Percentiles rank a stretch among this genome's conserved stretches.
These are phyloP conservation scores for Metarhizium rileyi DNA, from an alignment of 2,329 filamentous ascomycete species.

Conservation along the genomic window DNA sequence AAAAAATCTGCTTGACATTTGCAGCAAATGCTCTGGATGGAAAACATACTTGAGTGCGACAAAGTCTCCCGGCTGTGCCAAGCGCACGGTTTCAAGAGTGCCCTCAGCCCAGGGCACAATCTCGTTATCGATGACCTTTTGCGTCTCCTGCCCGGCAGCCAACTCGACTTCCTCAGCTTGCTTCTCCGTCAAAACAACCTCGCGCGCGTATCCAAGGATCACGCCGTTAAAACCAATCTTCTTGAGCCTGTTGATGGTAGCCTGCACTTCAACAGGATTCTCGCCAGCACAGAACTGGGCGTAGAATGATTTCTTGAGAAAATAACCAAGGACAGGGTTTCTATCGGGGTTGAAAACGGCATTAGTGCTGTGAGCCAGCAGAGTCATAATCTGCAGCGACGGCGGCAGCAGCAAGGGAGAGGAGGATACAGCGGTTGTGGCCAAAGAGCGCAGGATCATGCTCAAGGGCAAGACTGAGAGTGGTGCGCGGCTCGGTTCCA, in stretches of 20 bases:
- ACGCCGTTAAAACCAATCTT: constrained; percentile 72
- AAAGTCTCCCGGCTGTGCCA: constrained; percentile 55
- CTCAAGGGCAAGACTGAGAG: constrained; percentile 58
- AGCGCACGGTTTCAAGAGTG: constrained; percentile 60
- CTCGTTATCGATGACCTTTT: constrained; percentile 44
- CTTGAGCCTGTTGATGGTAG: constrained; percentile 57
- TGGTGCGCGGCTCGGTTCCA: constrained; percentile 28
- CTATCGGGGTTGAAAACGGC: constrained; percentile 62
- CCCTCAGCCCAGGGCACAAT: constrained; percentile 64
- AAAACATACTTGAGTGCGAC: constrained; percentile 49
- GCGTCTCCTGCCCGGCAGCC: constrained; percentile 35
- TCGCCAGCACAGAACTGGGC: constrained; percentile 86
- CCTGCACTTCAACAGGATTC: constrained; percentile 55
- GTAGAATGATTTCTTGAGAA: constrained; percentile 79
- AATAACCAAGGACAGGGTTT: constrained; percentile 59
- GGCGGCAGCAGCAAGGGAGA: constrained; percentile 59
- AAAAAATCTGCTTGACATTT: too few species aligned
- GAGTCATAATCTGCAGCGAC: constrained; percentile 57
- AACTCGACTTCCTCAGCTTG: constrained; percentile 36
- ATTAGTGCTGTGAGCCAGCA: constrained; percentile 59
- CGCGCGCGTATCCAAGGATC: constrained; percentile 73
- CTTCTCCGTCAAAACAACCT: constrained; percentile 60
- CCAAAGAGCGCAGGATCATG: constrained; percentile 58
- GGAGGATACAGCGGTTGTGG: constrained; percentile 60
- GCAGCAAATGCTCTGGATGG: background rate